Evolutionary conservation across 2,329 filamentous ascomycete species (phyloP).

Genomic region (Botrytis deweyae): DNA sequence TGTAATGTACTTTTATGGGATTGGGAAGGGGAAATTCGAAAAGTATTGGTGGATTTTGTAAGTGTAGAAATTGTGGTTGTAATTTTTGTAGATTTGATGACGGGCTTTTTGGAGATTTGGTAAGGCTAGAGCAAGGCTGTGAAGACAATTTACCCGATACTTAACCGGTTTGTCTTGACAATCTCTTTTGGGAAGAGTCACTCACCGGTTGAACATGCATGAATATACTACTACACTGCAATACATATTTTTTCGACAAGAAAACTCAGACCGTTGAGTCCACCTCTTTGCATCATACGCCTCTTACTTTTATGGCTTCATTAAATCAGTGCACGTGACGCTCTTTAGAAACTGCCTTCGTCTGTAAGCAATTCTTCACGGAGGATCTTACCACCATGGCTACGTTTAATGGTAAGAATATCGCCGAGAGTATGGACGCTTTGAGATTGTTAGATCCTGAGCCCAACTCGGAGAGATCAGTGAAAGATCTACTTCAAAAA

Average conservation of each 20-base stretch:
- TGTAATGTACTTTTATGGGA: background rate
- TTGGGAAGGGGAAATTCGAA: background rate
- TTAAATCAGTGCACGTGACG: background rate
- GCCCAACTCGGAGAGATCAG: slow-evolving; percentile 14
- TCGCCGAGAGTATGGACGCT: background rate
- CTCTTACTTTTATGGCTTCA: background rate
- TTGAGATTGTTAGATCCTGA: background rate
- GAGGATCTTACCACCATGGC: background rate
- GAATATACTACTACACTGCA: background rate
- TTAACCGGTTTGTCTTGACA: background rate
- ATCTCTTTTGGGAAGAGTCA: background rate
- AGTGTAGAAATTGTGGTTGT: background rate
- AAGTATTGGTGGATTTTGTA: slow-evolving; percentile 3
- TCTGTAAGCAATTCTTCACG: background rate
- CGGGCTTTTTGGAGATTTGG: background rate
- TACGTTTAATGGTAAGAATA: background rate
- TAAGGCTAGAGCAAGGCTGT: background rate
- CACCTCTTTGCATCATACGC: background rate
- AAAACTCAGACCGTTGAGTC: background rate
- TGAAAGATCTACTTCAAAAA: slow-evolving; percentile 28
- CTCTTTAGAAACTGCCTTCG: background rate
- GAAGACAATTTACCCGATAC: background rate
- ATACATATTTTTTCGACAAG: background rate
- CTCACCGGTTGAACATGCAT: background rate
- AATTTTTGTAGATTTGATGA: background rate